Conservation (phyloP, 371 early-diverging fungal genomes). For the Mucor mucedo region DNA sequence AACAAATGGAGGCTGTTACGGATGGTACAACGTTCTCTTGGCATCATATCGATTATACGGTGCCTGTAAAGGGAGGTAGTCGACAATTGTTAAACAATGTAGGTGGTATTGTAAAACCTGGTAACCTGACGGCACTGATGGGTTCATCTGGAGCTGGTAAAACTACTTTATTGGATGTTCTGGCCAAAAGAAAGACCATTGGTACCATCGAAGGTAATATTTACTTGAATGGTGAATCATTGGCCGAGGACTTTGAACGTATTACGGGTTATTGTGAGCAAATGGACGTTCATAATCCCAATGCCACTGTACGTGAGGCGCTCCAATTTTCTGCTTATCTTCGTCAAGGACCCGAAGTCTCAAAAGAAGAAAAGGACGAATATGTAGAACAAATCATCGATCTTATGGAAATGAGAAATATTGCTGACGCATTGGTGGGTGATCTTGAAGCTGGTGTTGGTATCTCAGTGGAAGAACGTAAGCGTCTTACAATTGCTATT, state of each 20-base stretch:
- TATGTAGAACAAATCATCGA: constrained; percentile 73
- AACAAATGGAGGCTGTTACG: constrained; percentile 40
- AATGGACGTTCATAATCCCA: constrained; percentile 77
- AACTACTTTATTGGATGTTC: constrained; percentile 86
- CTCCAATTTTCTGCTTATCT: constrained; percentile 74
- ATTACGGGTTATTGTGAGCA: constrained; percentile 86
- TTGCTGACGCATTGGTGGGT: constrained; percentile 64
- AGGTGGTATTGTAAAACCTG: constrained; percentile 58
- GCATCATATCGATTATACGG: constrained; percentile 61
- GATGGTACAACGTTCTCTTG: constrained; percentile 61
- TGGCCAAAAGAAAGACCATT: constrained; percentile 78
- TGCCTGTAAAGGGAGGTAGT: constrained; percentile 61
- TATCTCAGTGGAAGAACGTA: constrained; percentile 68
- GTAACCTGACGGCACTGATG: constrained; percentile 80
- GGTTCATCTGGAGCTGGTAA: constrained; percentile 90
- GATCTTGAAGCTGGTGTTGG: constrained; percentile 62
- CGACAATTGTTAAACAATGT: constrained; percentile 57
- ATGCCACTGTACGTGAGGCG: constrained; percentile 69
- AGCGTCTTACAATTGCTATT: constrained; percentile 69
- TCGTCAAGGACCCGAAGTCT: constrained; percentile 64
- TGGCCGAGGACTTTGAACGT: constrained; percentile 65
- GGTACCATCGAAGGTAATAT: constrained; percentile 76
- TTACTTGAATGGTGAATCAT: constrained; percentile 61
- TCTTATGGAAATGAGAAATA: constrained; percentile 65
- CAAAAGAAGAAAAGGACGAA: constrained; percentile 64